These are phyloP conservation scores for Lunularia cruciata DNA, from an alignment of 225 moss, liverwort and hornwort genomes.

Conservation along the genomic window DNA sequence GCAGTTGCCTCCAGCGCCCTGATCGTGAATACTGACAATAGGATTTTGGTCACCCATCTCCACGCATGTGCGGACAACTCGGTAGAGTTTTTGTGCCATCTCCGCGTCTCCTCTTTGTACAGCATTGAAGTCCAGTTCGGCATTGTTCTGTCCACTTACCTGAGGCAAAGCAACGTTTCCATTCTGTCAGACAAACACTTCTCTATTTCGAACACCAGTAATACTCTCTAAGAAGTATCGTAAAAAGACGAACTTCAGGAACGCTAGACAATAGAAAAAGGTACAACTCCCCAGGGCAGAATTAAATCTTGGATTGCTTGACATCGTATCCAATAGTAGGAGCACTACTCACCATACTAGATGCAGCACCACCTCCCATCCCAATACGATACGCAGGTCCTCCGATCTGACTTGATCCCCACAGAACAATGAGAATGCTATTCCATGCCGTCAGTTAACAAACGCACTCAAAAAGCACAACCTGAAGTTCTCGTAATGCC, in stretches of 20 bases:
- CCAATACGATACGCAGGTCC: conserved; percentile 97
- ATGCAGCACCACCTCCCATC: conserved; percentile 99
- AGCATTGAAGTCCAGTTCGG: conserved; percentile 96
- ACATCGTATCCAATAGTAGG: no score
- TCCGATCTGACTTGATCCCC: conserved; percentile 62
- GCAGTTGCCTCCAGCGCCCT: conserved; percentile 98
- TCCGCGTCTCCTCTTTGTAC: conserved; percentile 99
- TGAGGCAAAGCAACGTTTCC: conserved; percentile 10
- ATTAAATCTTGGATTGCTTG: no score
- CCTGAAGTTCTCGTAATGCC: no score
- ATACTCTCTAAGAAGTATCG: no score
- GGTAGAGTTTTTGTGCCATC: conserved; percentile 97
- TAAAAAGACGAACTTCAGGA: no score
- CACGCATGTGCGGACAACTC: conserved; percentile 97
- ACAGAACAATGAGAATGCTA: not conserved
- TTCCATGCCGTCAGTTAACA: not conserved
- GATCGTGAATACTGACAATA: conserved; percentile 97
- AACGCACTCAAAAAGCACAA: no score
- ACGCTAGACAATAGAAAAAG: no score
- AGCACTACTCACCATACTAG: conserved; percentile 80
- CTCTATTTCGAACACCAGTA: not conserved
- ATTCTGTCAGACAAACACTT: not conserved
- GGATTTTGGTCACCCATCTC: conserved; percentile 92
- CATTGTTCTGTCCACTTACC: conserved; percentile 96
- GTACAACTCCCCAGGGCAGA: no score